These are phyloP conservation scores for Suillus cothurnatus DNA, from an alignment of 768 basidiomycete species.

Conservation along the genomic window DNA sequence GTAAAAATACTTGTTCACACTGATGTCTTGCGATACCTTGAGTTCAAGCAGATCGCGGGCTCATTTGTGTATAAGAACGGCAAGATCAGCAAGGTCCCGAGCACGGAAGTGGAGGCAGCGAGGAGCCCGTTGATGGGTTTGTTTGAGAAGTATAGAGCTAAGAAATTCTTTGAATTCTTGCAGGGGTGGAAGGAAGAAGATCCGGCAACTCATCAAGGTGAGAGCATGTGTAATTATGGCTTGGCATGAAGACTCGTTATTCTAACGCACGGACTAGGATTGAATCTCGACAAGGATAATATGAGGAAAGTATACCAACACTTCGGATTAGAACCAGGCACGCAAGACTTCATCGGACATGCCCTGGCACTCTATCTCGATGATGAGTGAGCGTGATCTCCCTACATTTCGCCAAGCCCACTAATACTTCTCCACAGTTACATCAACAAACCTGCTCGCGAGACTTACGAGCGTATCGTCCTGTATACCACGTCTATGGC, in stretches of 20 bases:
- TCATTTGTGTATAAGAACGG: slow-evolving; percentile 98
- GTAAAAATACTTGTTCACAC: slow-evolving; percentile 99
- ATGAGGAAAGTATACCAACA: slow-evolving; percentile 97
- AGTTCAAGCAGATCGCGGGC: slow-evolving; percentile 99
- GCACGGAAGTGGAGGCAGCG: slow-evolving; percentile 96
- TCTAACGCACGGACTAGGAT: slow-evolving; percentile 45
- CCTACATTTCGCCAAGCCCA: slow-evolving; percentile 5
- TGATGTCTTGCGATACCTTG: slow-evolving; percentile 97
- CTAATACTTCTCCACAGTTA: slow-evolving; percentile 57
- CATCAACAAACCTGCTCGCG: slow-evolving; percentile 87
- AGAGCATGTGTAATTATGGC: slow-evolving; percentile 16
- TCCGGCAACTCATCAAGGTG: slow-evolving; percentile 95
- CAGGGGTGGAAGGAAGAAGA: slow-evolving; percentile 96
- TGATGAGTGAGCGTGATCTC: slow-evolving; percentile 74
- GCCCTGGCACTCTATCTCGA: slow-evolving; percentile 99
- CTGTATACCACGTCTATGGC: slow-evolving; percentile 99
- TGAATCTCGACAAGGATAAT: slow-evolving; percentile 85
- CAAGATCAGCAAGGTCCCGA: slow-evolving; percentile 95
- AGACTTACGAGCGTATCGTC: slow-evolving; percentile 91
- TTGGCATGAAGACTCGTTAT: slow-evolving; percentile 6
- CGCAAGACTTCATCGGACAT: slow-evolving; percentile 98
- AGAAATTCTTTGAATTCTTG: slow-evolving; percentile 98
- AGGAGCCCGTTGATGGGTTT: slow-evolving; percentile 97
- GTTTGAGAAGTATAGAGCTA: slow-evolving; percentile 96
- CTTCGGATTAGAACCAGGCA: slow-evolving; percentile 95